Percentiles rank a stretch among this genome's conserved stretches.
Conservation (phyloP, 2,329 filamentous ascomycete species). For the Metarhizium robertsii region DNA sequence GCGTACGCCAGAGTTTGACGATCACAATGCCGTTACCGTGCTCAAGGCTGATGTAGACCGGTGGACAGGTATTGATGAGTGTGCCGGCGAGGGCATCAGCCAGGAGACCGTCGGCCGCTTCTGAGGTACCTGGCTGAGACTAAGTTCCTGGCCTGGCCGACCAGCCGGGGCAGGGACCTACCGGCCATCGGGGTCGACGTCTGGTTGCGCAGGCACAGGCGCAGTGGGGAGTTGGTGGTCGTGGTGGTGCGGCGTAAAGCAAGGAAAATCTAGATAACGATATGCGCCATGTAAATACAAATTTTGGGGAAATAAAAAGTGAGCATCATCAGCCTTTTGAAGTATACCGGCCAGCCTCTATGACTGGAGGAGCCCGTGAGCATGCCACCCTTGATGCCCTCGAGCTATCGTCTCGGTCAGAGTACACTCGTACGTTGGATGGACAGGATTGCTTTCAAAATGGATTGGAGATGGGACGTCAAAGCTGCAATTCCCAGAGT, state of each 20-base stretch:
- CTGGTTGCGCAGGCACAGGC: background rate
- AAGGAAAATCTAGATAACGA: no score
- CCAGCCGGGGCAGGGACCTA: conserved; percentile 11
- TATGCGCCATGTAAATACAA: no score
- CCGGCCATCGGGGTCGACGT: background rate
- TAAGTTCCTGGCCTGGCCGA: conserved; percentile 20
- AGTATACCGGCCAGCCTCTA: no score
- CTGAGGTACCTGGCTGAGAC: conserved; percentile 19
- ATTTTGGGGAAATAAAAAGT: no score
- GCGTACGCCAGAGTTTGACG: conserved; percentile 56
- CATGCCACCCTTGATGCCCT: no score
- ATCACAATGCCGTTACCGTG: conserved; percentile 50
- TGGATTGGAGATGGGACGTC: no score
- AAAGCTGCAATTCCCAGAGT: no score
- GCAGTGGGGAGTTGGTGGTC: background rate
- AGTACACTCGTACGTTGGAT: no score
- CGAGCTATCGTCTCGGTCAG: no score
- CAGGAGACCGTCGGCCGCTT: conserved; percentile 16
- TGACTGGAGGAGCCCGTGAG: no score
- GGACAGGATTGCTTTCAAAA: no score
- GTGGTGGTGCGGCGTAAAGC: background rate
- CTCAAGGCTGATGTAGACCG: conserved; percentile 52
- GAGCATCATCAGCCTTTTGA: no score
- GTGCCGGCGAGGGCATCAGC: conserved; percentile 28
- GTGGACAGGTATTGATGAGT: conserved; percentile 49